A percentile compares a stretch with the other conserved stretches of the same genome.
These are phyloP conservation scores for Panellus pusillus DNA, from an alignment of 768 basidiomycete species.

Conservation along the genomic window DNA sequence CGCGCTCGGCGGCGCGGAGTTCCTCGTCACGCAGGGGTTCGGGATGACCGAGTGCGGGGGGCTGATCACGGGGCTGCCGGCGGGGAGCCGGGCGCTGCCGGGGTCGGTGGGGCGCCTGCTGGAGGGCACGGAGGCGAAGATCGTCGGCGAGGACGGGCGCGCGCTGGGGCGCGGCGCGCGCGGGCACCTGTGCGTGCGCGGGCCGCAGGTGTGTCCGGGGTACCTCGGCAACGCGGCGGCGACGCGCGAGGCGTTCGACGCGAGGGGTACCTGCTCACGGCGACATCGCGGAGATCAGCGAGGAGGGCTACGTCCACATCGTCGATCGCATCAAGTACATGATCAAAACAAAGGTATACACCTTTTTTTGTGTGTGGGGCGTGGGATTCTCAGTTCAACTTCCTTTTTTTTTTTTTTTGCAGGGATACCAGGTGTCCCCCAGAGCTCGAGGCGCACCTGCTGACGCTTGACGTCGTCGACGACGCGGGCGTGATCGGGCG, in stretches of 20 bases:
- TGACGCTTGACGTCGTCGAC: neutral
- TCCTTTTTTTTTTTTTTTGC: neutral
- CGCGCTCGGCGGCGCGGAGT: neutral
- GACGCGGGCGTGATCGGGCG: neutral
- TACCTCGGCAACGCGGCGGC: neutral
- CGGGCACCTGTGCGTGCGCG: neutral
- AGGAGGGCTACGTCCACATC: neutral
- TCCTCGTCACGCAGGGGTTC: neutral
- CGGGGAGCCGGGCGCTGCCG: neutral
- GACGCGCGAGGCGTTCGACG: neutral
- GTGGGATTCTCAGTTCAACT: neutral
- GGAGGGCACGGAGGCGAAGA: neutral
- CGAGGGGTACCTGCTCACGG: neutral
- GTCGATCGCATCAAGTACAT: neutral
- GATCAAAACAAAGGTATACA: neutral
- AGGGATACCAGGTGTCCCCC: neutral
- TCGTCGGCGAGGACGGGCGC: neutral
- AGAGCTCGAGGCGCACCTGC: neutral
- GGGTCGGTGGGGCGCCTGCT: neutral
- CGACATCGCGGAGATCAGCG: neutral
- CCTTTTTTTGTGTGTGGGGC: neutral
- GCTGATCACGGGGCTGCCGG: neutral
- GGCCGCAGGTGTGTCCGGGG: neutral
- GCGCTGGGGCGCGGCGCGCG: neutral
- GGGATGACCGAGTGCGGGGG: neutral